Conservation (phyloP, 2,329 filamentous ascomycete species). For the Cercospora sojina region DNA sequence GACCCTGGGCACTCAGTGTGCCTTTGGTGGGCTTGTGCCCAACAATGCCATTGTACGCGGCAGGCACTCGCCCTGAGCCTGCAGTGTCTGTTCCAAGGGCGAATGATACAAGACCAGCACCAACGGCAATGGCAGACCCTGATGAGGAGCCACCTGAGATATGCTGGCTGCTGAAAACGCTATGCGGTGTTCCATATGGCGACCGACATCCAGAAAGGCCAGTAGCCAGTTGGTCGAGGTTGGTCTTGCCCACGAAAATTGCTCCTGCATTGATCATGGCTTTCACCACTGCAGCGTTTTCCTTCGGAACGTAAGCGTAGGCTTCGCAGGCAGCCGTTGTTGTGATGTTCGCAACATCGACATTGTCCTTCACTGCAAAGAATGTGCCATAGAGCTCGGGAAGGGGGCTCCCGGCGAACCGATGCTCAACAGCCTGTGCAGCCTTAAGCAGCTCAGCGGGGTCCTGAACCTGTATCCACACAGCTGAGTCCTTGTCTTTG, state of each 20-base stretch:
- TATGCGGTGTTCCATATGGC: conserved; percentile 57
- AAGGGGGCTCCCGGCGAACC: conserved; percentile 44
- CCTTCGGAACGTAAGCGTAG: conserved; percentile 50
- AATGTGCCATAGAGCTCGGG: conserved; percentile 57
- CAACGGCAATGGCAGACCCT: conserved; percentile 57
- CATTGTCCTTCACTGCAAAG: conserved; percentile 58
- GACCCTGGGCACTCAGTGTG: conserved; percentile 51
- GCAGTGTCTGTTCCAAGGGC: conserved; percentile 59
- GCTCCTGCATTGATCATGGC: conserved; percentile 54
- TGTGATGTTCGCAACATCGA: conserved; percentile 52
- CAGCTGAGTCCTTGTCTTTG: conserved; percentile 47
- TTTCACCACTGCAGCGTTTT: conserved; percentile 53
- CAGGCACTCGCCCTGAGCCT: conserved; percentile 55
- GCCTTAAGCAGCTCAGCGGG: conserved; percentile 43
- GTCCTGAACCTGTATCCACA: conserved; percentile 52
- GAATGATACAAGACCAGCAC: conserved; percentile 55
- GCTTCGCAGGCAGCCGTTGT: conserved; percentile 55
- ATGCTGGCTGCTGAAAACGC: conserved; percentile 51
- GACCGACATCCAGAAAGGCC: conserved; percentile 60
- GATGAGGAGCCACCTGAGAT: conserved; percentile 59
- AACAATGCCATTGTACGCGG: conserved; percentile 56
- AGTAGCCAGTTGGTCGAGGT: conserved; percentile 63
- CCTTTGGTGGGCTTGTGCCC: conserved; percentile 54
- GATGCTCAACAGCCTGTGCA: conserved; percentile 44
- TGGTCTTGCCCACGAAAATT: conserved; percentile 60